Evolutionary conservation across 78 protist species (phyloP).

Genomic region (Protostelium mycophagum): DNA sequence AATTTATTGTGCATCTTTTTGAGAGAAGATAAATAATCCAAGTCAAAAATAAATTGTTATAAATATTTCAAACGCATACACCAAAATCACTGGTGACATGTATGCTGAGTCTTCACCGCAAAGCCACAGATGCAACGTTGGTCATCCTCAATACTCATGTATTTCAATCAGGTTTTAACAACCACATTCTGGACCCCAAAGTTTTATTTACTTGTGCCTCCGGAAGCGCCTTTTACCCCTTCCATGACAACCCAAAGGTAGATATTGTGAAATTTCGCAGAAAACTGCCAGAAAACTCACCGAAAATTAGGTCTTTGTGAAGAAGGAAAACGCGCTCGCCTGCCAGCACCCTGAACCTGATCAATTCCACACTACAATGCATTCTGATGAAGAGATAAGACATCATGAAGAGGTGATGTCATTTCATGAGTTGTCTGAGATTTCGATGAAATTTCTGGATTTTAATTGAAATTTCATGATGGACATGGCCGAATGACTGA

Average conservation of each 20-base stretch:
- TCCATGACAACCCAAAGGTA: neutral
- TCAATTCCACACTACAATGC: neutral
- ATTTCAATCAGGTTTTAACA: neutral
- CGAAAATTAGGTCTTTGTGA: too few relatives aligned
- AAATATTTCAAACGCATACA: too few relatives aligned
- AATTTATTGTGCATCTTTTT: too few relatives aligned
- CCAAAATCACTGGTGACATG: too few relatives aligned
- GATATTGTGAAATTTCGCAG: neutral
- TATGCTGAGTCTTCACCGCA: too few relatives aligned
- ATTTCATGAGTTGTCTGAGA: neutral
- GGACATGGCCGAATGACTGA: neutral
- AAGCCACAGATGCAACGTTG: too few relatives aligned
- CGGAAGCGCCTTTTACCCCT: neutral
- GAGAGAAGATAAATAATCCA: too few relatives aligned
- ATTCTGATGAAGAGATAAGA: neutral
- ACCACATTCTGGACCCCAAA: neutral
- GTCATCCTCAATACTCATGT: neutral
- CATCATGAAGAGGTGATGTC: neutral
- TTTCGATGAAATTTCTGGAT: neutral
- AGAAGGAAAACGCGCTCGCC: neutral
- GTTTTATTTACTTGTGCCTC: neutral
- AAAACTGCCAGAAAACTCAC: too few relatives aligned
- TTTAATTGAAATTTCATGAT: too few relatives aligned
- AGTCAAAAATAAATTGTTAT: too few relatives aligned
- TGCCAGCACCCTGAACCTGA: neutral